phyloP scores from a whole-genome alignment of 495 filamentous ascomycete species.

The Talaromyces proteolyticus region DNA sequence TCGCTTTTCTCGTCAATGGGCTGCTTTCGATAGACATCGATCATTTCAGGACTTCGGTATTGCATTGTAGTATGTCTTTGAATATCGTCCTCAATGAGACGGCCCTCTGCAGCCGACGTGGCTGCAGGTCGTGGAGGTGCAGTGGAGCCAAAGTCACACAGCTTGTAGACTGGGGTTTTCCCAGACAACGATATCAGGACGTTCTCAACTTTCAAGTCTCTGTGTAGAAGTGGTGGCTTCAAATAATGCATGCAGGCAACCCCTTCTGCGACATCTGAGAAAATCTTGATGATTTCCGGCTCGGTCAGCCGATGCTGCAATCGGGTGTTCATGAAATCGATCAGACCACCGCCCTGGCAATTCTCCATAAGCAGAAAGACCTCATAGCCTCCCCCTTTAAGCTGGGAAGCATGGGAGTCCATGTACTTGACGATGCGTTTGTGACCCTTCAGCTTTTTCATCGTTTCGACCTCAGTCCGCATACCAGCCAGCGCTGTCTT shows the following conservation, averaged over 20 bases:
- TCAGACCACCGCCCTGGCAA: constrained; percentile 76
- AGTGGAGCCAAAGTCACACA: constrained; percentile 96
- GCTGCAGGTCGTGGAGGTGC: constrained; percentile 80
- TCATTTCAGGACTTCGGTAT: constrained; percentile 97
- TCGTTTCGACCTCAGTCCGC: constrained; percentile 98
- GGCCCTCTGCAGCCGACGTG: constrained; percentile 76
- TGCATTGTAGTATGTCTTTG: constrained; percentile 96
- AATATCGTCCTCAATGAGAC: constrained; percentile 91
- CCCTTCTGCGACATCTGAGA: constrained; percentile 89
- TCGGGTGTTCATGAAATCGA: constrained; percentile 99
- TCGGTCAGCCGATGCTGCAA: constrained; percentile 95
- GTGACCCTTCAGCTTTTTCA: constrained; percentile 98
- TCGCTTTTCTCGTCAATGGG: constrained; percentile 99
- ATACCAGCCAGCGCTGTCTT: constrained; percentile 89
- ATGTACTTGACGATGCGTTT: constrained; percentile 95
- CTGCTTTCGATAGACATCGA: constrained; percentile 93
- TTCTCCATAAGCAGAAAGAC: constrained; percentile 99
- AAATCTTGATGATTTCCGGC: constrained; percentile 95
- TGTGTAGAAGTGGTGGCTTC: constrained; percentile 85
- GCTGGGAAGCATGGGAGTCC: constrained; percentile 92
- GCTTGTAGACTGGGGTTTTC: constrained; percentile 67
- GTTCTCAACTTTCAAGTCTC: constrained; percentile 97
- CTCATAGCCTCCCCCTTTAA: constrained; percentile 90
- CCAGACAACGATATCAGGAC: constrained; percentile 75
- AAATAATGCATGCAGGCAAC: constrained; percentile 99